Base-by-base conservation (phyloP, 2,329 filamentous ascomycete species). In the Cladophialophora bantiana region DNA sequence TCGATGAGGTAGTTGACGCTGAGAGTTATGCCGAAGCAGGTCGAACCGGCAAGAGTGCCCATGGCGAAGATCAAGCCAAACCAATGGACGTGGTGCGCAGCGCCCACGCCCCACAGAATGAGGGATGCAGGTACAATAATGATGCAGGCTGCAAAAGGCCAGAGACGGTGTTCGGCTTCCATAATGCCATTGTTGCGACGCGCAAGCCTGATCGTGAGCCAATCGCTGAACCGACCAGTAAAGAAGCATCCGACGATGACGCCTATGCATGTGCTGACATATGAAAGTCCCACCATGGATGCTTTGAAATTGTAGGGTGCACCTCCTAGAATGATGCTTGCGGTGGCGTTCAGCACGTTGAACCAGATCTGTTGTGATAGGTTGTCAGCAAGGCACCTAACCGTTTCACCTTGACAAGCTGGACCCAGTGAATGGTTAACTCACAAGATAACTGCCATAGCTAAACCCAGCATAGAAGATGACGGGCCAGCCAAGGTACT, bases 81-180 rank as follows among this genome's bases (percentile, higher is more conserved):
- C 81, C 81, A 83, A 53, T 84, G 83, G 15, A 85, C 72, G 6
- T 77, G 69, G 36, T 83, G 77, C 36, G 81, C 81, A 2, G 83
- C 82, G 6, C 83, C 83, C 0, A 85, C 81, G 26, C 84, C 84
- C 83, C 83, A 85, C 1, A 85, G 75, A 50, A 85, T 79, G 3
- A 84, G 74, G 0, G 78, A 79, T 9, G 75, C 78, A 0, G 83
- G 82, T 4, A 83, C 75, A n/a, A 84, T 70, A 5, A 85, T 65
- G n/a, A 80, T 65, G 10, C 78, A 80, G 0, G 76, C 64, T 31
- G 45, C 59, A 4, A 75, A 71, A 0, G 71, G 72, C 68, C 73
- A 73, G 10, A 76, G 69, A 9, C 74, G 70, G n/a, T 74, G 71
- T 40, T 76, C 74, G 1, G 74, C 67, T 42, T 76, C 74, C 45